These are phyloP conservation scores for Vigna angularis DNA, from an alignment of 306 rosid species.

Conservation along the genomic window DNA sequence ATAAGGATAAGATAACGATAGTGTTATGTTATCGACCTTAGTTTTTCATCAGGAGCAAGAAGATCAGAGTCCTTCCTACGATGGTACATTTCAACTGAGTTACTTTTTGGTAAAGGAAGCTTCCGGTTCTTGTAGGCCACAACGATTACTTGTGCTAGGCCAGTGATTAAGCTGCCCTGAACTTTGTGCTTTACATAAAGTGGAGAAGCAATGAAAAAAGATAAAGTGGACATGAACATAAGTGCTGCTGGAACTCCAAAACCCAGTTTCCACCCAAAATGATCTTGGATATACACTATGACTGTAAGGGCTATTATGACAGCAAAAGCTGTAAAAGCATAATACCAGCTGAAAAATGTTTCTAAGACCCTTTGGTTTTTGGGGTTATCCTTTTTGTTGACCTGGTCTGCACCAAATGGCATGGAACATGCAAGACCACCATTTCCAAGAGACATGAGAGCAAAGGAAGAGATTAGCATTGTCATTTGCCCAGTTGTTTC, in stretches of 20 bases:
- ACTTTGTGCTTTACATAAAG: slow-evolving; percentile 55
- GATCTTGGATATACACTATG: slow-evolving; percentile 68
- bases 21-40: slow-evolving; percentile 52
- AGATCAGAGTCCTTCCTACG: slow-evolving; percentile 46
- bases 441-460: slow-evolving; percentile 63
- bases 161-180: slow-evolving; percentile 56
- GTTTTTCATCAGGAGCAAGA: slow-evolving; percentile 59
- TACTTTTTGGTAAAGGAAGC: slow-evolving; percentile 43
- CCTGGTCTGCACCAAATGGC: slow-evolving; percentile 76
- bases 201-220: slow-evolving; percentile 65
- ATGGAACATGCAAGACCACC: slow-evolving; percentile 73
- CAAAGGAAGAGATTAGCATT: slow-evolving; percentile 52
- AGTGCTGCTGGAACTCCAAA: slow-evolving; percentile 70
- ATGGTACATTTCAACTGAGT: slow-evolving; percentile 51
- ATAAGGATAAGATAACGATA: not conserved
- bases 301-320: slow-evolving; percentile 61
- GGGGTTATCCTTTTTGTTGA: slow-evolving; percentile 51
- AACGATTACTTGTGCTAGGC: slow-evolving; percentile 55
- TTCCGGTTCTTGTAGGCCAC: slow-evolving; percentile 61
- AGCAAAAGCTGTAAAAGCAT: slow-evolving; percentile 57
- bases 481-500: slow-evolving; percentile 55
- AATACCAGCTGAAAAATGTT: slow-evolving; percentile 68
- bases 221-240: slow-evolving; percentile 54
- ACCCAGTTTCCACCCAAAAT: slow-evolving; percentile 68
- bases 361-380: slow-evolving; percentile 59